Evolutionary conservation across 306 rosid species (phyloP).

Genomic region (Ochetophila trinervis): DNA sequence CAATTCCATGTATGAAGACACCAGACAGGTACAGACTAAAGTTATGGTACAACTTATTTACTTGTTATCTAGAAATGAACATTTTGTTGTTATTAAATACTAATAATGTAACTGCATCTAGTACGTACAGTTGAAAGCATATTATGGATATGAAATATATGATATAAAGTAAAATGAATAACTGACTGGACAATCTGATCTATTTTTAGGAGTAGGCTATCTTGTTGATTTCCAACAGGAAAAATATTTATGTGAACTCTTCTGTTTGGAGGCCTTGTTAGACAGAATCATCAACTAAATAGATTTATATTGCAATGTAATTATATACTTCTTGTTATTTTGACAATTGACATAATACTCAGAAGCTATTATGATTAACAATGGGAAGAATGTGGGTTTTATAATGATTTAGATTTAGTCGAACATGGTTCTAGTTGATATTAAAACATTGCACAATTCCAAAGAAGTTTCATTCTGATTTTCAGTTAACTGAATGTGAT

Average conservation of each 20-base stretch:
- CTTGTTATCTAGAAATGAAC: constrained; percentile 1
- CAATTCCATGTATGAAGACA: constrained; percentile 76
- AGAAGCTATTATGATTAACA: not conserved
- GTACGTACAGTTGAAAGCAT: not conserved
- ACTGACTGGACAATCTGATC: not conserved
- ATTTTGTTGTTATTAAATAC: not conserved
- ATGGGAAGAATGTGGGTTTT: not conserved
- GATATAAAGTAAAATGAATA: not conserved
- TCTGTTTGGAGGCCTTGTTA: not conserved
- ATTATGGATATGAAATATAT: not conserved
- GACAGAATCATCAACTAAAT: not conserved
- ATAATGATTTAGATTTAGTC: too few relatives aligned
- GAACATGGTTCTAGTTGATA: too few relatives aligned
- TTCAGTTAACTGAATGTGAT: not conserved
- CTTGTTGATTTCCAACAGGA: not conserved
- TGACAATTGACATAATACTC: too few relatives aligned
- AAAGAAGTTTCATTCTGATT: not conserved
- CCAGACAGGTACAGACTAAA: constrained; percentile 68
- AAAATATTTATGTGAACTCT: not conserved
- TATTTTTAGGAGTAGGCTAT: not conserved
- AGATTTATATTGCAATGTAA: too few relatives aligned
- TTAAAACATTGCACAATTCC: too few relatives aligned
- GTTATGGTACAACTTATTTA: constrained; percentile 10
- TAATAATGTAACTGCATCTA: not conserved
- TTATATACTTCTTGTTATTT: too few relatives aligned